Base-by-base conservation (phyloP, 495 filamentous ascomycete species). In the Echria macrotheca region DNA sequence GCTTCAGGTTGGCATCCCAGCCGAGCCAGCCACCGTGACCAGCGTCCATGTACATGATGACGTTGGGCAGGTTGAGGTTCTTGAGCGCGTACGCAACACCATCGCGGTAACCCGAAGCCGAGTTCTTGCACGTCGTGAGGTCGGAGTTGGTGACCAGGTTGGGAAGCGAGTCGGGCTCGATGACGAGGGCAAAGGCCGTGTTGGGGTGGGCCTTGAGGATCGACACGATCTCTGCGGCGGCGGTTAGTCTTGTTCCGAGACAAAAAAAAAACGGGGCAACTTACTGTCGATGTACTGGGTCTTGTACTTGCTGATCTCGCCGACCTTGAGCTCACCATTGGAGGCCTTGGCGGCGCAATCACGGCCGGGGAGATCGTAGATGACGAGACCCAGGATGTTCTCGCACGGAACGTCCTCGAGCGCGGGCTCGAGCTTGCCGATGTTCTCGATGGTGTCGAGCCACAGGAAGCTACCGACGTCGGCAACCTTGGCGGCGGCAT, bases 21-120 rank as follows among this genome's bases (percentile, higher is more conserved):
- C 87, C 87, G 49, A 90, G 76, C 87, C 86, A 93, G 55, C 87
- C 87, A 45, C 76, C 83, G 72, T 86, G 83, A 65, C 84, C 87
- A 47, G 84, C 87, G 60, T 93, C 87, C 40, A 93, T 55, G 67
- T 93, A 91, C 86, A 87, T 87, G 55, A 83, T 67, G 49, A 91
- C 86, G 68, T 91, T 89, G 54, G 79, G 77, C 10, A 90, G 73
- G 70, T 87, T 83, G 55, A 91, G 74, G 52, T 77, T 67, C 54
- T 76, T 76, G 52, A 91, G 63, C 4, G 87, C 86, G 61, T 93
- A 90, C 10, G 81, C 77, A 29, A 82, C 79, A 63, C 83, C 79
- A 38, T 82, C 78, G 53, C 81, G 73, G 70, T 89, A 93, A 9
- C 80, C 76, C 29, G 67, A 50, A 36, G 80, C 71, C 43, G 83